Conservation (phyloP, 2,329 filamentous ascomycete genomes). For the Pseudocercospora macadamiae region DNA sequence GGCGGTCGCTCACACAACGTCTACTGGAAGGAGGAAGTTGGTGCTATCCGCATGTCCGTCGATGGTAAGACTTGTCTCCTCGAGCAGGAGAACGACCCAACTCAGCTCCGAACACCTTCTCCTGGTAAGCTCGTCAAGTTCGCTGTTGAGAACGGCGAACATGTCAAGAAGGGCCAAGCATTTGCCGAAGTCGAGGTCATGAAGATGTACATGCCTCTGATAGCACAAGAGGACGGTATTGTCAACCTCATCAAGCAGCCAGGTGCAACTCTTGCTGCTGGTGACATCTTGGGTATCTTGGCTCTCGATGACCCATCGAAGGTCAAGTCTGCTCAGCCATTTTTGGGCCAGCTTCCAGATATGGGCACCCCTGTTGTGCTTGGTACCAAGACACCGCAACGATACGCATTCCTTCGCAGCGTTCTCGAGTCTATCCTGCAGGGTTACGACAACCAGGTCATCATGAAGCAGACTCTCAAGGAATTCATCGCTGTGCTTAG, state of each 20-base stretch:
- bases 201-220: constrained; percentile 99
- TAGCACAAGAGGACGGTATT: constrained; percentile 91
- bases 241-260: constrained; percentile 99
- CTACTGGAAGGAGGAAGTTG: constrained; percentile 99
- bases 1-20: constrained; percentile 94
- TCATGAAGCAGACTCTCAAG: constrained; percentile 85
- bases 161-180: constrained; percentile 87
- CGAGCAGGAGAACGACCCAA: constrained; percentile 98
- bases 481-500: constrained; percentile 89
- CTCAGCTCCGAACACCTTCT: constrained; percentile 89
- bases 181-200: constrained; percentile 99
- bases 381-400: constrained; percentile 88
- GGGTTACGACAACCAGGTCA: constrained; percentile 96
- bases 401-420: constrained; percentile 74
- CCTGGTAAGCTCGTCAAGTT: constrained; percentile 99
- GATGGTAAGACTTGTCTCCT: constrained; percentile 98
- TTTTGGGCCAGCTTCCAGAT: constrained; percentile 85
- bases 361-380: constrained; percentile 84
- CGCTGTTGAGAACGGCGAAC: constrained; percentile 90
- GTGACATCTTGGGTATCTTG: constrained; percentile 97
- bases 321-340: constrained; percentile 94
- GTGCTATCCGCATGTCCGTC: constrained; percentile 90
- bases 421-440: constrained; percentile 85
- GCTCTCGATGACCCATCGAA: constrained; percentile 92
- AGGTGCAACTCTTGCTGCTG: constrained; percentile 94